Evolutionary conservation across 352 stramenopile genomes (phyloP).

Genomic region (Globisporangium cystogenes): DNA sequence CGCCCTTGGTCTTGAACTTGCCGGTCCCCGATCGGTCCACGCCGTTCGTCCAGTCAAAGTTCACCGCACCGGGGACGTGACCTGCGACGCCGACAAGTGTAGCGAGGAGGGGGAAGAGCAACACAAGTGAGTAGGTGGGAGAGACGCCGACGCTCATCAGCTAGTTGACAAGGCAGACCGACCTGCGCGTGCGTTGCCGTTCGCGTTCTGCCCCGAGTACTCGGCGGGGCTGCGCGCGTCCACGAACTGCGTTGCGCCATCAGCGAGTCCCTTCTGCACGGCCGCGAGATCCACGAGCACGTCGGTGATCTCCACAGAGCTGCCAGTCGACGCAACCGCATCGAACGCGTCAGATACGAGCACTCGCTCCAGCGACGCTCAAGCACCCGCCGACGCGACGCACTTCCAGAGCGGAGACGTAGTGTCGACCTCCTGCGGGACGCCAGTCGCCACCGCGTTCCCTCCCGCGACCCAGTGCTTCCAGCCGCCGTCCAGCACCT

Average conservation of each 20-base stretch:
- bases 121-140: not conserved
- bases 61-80: conserved; percentile 59
- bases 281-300: conserved; percentile 24
- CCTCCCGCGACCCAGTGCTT: conserved; percentile 57
- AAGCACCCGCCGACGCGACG: not conserved
- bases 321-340: no score
- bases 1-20: conserved; percentile 51
- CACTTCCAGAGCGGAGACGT: conserved; percentile 9
- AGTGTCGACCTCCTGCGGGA: not conserved
- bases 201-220: conserved; percentile 26
- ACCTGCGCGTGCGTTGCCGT: conserved; percentile 33
- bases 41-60: conserved; percentile 69
- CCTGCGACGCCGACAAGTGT: conserved; percentile 13
- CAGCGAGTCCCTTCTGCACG: conserved; percentile 23
- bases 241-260: conserved; percentile 22
- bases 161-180: no score
- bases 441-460: conserved; percentile 25
- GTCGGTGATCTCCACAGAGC: not conserved
- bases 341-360: no score
- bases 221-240: conserved; percentile 33
- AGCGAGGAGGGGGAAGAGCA: no score
- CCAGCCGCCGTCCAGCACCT: conserved; percentile 67
- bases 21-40: conserved; percentile 41
- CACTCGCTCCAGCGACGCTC: no score
- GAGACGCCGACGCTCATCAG: no score